Evolutionary conservation across 805 yeast species (phyloP).

Genomic region (Ascoidea asiatica): DNA sequence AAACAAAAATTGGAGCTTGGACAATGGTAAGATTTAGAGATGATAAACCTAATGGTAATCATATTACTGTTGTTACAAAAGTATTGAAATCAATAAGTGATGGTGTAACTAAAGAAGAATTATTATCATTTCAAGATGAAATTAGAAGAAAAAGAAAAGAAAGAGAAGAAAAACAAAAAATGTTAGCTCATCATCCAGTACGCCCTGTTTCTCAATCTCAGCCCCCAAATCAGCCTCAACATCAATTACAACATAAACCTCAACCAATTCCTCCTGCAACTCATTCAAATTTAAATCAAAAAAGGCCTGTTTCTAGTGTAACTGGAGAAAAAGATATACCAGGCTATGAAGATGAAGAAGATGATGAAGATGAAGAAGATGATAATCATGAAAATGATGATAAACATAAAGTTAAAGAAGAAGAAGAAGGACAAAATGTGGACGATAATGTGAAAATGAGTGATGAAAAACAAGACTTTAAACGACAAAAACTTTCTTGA

Average conservation of each 20-base stretch:
- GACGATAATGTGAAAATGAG: not conserved
- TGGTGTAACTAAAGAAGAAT: slow-evolving; percentile 69
- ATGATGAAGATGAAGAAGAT: slow-evolving; percentile 12
- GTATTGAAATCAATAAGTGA: slow-evolving; percentile 78
- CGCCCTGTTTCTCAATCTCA: not conserved
- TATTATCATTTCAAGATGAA: slow-evolving; percentile 39
- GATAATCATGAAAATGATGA: slow-evolving; percentile 2
- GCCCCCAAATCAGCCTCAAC: slow-evolving; percentile 3
- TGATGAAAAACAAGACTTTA: not conserved
- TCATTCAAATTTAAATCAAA: not conserved
- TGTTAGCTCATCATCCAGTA: slow-evolving; percentile 2
- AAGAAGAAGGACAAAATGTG: too few species aligned
- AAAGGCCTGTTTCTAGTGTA: slow-evolving; percentile 3
- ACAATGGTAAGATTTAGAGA: slow-evolving; percentile 79
- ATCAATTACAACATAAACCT: not conserved
- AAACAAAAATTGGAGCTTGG: slow-evolving; percentile 61
- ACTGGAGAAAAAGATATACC: slow-evolving; percentile 21
- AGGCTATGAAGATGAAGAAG: slow-evolving; percentile 27
- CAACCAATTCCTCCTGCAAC: not conserved
- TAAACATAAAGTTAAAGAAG: not conserved
- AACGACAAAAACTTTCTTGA: too few species aligned
- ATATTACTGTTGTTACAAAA: slow-evolving; percentile 64
- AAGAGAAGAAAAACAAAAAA: slow-evolving; percentile 26
- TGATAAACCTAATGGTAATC: slow-evolving; percentile 85
- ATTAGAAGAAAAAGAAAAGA: slow-evolving; percentile 52